These are phyloP conservation scores for Tolypocladium album DNA, from an alignment of 2,329 filamentous ascomycete species.

Conservation along the genomic window DNA sequence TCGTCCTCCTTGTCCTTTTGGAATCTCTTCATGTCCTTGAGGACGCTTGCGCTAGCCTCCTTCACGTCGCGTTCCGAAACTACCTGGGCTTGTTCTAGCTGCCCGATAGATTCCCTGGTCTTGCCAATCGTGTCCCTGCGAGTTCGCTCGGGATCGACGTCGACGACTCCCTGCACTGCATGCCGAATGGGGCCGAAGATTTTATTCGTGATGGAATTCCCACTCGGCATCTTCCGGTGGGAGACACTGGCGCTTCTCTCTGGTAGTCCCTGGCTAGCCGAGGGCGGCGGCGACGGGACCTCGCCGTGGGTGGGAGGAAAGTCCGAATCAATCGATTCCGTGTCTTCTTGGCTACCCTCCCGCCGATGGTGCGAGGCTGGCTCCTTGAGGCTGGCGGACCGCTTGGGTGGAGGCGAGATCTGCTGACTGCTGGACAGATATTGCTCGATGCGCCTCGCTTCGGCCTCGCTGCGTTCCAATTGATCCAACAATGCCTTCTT, in stretches of 20 bases:
- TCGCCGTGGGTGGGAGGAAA: conserved; percentile 86
- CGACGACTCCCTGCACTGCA: conserved; percentile 90
- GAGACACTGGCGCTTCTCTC: conserved; percentile 34
- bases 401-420: conserved; percentile 46
- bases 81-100: conserved; percentile 84
- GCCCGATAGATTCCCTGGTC: conserved; percentile 74
- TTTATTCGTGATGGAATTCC: conserved; percentile 85
- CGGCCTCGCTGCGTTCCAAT: conserved; percentile 85
- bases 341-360: conserved; percentile 59
- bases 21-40: conserved; percentile 86
- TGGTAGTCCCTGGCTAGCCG: conserved; percentile 62
- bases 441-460: conserved; percentile 87
- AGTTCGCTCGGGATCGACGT: conserved; percentile 89
- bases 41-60: conserved; percentile 78
- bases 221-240: conserved; percentile 73
- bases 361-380: conserved; percentile 35
- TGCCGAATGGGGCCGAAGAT: conserved; percentile 94
- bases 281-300: conserved; percentile 48
- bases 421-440: conserved; percentile 71
- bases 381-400: conserved; percentile 53
- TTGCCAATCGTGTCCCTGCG: conserved; percentile 90
- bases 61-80: conserved; percentile 87
- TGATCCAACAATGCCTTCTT: conserved; percentile 75
- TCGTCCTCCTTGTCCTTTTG: conserved; percentile 95
- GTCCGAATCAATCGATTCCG: conserved; percentile 87